A percentile compares a stretch with the other conserved stretches of the same genome.
These are phyloP conservation scores for Malus asiatica DNA, from an alignment of 306 rosid genomes.

Conservation along the genomic window DNA sequence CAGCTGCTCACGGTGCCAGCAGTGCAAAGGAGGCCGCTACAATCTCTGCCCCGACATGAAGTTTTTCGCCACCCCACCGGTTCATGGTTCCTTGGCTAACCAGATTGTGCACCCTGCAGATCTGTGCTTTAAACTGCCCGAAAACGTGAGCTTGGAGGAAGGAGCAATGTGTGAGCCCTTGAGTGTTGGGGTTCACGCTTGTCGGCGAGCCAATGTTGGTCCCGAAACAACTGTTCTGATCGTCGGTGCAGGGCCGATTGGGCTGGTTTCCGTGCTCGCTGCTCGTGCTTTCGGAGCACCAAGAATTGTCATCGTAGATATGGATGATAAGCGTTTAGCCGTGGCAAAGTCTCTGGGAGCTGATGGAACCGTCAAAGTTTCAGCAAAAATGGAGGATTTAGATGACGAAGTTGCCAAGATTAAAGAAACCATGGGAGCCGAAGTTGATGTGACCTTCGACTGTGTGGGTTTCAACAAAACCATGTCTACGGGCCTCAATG, in stretches of 20 bases:
- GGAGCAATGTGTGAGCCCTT: background rate
- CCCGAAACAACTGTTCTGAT: background rate
- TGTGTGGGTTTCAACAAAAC: background rate
- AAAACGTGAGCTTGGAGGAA: background rate
- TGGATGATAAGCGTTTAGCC: background rate
- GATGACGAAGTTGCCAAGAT: background rate
- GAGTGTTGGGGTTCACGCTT: background rate
- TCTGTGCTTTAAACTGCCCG: background rate
- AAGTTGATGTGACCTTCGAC: background rate
- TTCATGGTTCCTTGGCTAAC: background rate
- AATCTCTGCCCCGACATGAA: background rate
- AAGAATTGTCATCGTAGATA: background rate
- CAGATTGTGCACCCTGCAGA: background rate
- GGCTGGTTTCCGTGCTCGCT: background rate
- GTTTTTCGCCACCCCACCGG: background rate
- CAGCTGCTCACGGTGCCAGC: background rate
- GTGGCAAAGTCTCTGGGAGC: background rate
- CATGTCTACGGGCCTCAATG: background rate
- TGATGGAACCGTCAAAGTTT: background rate
- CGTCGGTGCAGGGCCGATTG: background rate
- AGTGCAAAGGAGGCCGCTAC: background rate
- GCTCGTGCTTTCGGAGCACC: background rate
- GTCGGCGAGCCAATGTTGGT: background rate
- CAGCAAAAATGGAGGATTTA: background rate
- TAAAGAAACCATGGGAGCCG: background rate